Evolutionary conservation across 306 rosid genomes (phyloP).

Genomic region (Pterocarpus macrocarpus): DNA sequence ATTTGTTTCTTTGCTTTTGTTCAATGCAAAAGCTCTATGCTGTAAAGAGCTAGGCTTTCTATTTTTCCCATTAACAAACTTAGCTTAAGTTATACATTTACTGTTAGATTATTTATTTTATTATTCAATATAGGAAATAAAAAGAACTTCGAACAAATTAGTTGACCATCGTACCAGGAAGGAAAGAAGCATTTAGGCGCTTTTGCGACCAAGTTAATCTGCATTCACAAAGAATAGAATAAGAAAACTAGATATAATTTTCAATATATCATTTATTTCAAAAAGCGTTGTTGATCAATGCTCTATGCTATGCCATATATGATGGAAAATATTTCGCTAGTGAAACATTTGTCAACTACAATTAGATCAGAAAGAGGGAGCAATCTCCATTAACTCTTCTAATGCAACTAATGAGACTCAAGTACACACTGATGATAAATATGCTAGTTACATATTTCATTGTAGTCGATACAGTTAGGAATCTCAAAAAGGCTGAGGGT

Average conservation of each 20-base stretch:
- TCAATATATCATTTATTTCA: background rate
- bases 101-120: background rate
- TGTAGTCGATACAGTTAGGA: too few species aligned
- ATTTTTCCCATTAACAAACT: background rate
- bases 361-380: too few species aligned
- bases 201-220: conserved; percentile 44
- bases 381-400: too few species aligned
- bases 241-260: background rate
- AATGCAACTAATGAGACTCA: too few species aligned
- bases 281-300: background rate
- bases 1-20: background rate
- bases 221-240: conserved; percentile 27
- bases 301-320: background rate
- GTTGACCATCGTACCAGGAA: conserved; percentile 33
- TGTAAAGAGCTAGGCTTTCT: background rate
- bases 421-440: too few species aligned
- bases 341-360: background rate
- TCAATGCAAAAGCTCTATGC: background rate
- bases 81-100: background rate
- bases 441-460: too few species aligned
- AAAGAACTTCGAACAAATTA: background rate
- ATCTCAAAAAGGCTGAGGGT: too few species aligned
- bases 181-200: conserved; percentile 34
- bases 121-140: background rate
- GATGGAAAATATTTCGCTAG: background rate